These are phyloP conservation scores for Aspergillus quadricinctus DNA, from an alignment of 2,329 filamentous ascomycete genomes.

Conservation along the genomic window DNA sequence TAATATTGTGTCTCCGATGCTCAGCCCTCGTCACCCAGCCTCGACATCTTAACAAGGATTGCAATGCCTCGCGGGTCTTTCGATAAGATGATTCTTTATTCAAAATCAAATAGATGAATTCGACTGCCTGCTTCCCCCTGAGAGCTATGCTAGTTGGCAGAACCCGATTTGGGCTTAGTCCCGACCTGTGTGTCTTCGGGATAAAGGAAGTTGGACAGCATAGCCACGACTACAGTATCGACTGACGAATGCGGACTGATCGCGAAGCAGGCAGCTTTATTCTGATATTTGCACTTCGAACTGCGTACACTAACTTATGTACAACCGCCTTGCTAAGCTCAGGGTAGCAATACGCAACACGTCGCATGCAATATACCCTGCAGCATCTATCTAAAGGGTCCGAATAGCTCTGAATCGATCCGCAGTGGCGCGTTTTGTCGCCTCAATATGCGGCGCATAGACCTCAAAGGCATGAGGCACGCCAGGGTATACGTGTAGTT, in stretches of 20 bases:
- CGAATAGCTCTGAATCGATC: constrained; percentile 14
- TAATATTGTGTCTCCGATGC: not conserved
- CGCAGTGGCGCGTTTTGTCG: constrained; percentile 10
- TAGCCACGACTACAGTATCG: not conserved
- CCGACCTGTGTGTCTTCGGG: not conserved
- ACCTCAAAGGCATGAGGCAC: constrained; percentile 40
- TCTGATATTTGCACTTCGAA: not conserved
- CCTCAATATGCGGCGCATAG: constrained; percentile 12
- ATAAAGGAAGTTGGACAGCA: not conserved
- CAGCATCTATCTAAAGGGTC: not conserved
- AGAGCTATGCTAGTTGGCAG: not conserved
- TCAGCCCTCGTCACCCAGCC: not conserved
- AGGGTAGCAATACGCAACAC: not conserved
- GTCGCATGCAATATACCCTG: not conserved
- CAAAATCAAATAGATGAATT: not conserved
- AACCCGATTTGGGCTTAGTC: not conserved
- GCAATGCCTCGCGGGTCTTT: not conserved
- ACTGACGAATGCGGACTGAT: not conserved
- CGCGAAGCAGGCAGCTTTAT: not conserved
- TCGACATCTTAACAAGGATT: not conserved
- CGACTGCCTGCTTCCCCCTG: not conserved
- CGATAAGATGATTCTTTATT: not conserved
- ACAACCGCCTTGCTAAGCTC: not conserved
- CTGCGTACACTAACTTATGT: not conserved
- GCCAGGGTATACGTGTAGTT: constrained; percentile 45